These are phyloP conservation scores for Acanthamoeba lenticulata DNA, from an alignment of 208 protist genomes.

Conservation along the genomic window DNA sequence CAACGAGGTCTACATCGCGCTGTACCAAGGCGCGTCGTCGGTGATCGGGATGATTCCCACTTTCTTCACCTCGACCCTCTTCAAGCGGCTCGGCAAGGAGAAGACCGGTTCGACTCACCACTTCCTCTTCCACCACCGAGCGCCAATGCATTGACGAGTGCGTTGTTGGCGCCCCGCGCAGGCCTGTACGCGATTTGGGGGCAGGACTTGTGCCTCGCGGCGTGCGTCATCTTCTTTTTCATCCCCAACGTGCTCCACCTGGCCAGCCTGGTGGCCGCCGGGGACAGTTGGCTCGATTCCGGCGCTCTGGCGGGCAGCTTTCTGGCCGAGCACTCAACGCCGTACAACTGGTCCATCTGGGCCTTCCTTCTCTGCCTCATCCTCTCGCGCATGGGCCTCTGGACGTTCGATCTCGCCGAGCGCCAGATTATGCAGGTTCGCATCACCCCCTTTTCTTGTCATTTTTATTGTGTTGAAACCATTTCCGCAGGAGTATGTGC, in stretches of 20 bases:
- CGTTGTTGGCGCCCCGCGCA: not conserved
- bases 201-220: not conserved
- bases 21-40: conserved; percentile 23
- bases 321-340: not conserved
- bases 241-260: conserved; percentile 10
- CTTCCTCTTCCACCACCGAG: too few species aligned
- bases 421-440: conserved; percentile 58
- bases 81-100: conserved; percentile 20
- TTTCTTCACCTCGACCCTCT: conserved; percentile 35
- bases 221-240: conserved; percentile 40
- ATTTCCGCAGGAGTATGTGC: conserved; percentile 14
- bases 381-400: conserved; percentile 37
- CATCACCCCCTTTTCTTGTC: not conserved
- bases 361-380: conserved; percentile 40
- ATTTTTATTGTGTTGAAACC: not conserved
- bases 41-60: conserved; percentile 15
- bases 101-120: not conserved
- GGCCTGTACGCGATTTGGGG: conserved; percentile 34
- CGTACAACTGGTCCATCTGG: conserved; percentile 25
- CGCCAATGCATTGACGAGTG: not conserved
- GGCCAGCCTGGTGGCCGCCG: not conserved
- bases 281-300: not conserved
- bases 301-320: not conserved
- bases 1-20: conserved; percentile 26
- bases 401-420: conserved; percentile 47